Conservation (phyloP, 352 stramenopile genomes). For the Phytophthora sansomeana region DNA sequence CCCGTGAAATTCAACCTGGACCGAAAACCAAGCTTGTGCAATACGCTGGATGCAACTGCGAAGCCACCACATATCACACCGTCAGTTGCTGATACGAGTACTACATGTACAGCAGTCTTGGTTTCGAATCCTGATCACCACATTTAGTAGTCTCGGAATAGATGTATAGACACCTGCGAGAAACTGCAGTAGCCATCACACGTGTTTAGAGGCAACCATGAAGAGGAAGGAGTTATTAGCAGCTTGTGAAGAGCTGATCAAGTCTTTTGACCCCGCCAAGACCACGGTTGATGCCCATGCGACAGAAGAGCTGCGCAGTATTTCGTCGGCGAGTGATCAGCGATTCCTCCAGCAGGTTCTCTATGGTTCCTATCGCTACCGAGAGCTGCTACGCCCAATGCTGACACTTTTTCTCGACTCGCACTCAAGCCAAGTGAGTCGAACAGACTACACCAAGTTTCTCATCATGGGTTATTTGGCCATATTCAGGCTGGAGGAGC, state of each 20-base stretch:
- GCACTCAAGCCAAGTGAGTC: slow-evolving; percentile 77
- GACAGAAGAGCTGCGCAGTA: slow-evolving; percentile 61
- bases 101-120: too few species aligned
- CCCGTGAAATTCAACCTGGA: slow-evolving; percentile 37
- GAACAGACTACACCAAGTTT: slow-evolving; percentile 92
- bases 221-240: slow-evolving; percentile 82
- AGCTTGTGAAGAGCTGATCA: slow-evolving; percentile 74
- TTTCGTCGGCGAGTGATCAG: slow-evolving; percentile 48
- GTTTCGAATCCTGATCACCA: neutral
- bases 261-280: slow-evolving; percentile 79
- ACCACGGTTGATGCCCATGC: slow-evolving; percentile 82
- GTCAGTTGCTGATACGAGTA: neutral
- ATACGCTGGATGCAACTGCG: neutral
- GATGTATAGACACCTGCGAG: neutral
- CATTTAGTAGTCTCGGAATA: slow-evolving; percentile 19
- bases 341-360: slow-evolving; percentile 90
- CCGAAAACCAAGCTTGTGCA: neutral
- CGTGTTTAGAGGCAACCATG: slow-evolving; percentile 41
- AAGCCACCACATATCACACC: neutral
- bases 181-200: neutral
- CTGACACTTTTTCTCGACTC: slow-evolving; percentile 87
- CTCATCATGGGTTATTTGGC: slow-evolving; percentile 91
- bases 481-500: slow-evolving; percentile 91
- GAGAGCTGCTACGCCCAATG: slow-evolving; percentile 79
- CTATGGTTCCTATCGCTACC: slow-evolving; percentile 92